Conservation (phyloP, 1,139 yeast species). For the Suhomyces anneliseae region DNA sequence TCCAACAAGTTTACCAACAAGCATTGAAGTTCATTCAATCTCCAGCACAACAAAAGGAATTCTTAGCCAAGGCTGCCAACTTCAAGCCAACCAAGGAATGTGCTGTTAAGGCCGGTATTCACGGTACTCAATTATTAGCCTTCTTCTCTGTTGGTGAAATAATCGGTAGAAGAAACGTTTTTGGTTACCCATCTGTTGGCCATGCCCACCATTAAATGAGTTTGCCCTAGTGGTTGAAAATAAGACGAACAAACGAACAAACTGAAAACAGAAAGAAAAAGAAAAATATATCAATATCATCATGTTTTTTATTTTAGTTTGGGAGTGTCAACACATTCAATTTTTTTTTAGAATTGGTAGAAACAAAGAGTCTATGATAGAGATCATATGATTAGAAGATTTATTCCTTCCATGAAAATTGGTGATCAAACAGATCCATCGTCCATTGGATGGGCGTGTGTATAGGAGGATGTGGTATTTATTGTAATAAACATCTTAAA, state of each 20-base stretch:
- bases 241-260: background rate
- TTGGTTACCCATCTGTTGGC: constrained; percentile 71
- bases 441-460: background rate
- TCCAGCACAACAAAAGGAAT: constrained; percentile 50
- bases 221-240: background rate
- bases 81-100: constrained; percentile 58
- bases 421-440: background rate
- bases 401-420: too few species aligned
- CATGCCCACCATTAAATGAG: constrained; percentile 23
- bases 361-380: too few species aligned
- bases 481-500: background rate
- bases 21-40: constrained; percentile 41
- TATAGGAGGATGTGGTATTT: background rate
- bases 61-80: constrained; percentile 39
- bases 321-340: too few species aligned
- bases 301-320: background rate
- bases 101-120: constrained; percentile 68
- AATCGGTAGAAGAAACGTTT: constrained; percentile 90
- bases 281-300: background rate
- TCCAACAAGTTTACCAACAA: constrained; percentile 71
- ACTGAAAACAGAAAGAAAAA: background rate
- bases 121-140: constrained; percentile 83
- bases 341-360: too few species aligned
- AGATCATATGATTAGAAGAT: too few species aligned
- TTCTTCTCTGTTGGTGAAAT: constrained; percentile 94